These are phyloP conservation scores for Phaeophleospora eucalypticola DNA, from an alignment of 2,329 filamentous ascomycete species.

Conservation along the genomic window DNA sequence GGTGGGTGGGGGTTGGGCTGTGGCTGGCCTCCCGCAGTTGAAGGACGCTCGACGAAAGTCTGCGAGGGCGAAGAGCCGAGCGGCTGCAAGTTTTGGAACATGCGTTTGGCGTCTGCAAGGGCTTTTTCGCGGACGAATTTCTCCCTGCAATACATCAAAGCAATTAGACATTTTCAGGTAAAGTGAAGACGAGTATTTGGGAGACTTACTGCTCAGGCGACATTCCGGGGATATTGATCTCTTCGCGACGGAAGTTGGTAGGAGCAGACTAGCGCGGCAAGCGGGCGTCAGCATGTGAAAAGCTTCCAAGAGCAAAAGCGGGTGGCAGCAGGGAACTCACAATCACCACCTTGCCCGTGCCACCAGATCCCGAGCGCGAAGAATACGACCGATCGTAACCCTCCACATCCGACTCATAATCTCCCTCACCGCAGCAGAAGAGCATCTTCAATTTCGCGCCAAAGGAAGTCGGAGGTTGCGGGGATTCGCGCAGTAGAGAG, in stretches of 20 bases:
- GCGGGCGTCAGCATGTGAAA: too few relatives aligned
- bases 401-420: background rate
- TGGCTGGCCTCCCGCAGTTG: background rate
- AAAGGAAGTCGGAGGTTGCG: too few relatives aligned
- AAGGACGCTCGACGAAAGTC: slow-evolving; percentile 26
- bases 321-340: background rate
- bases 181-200: background rate
- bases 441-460: background rate
- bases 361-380: background rate
- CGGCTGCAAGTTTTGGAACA: slow-evolving; percentile 29
- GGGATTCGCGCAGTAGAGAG: too few relatives aligned
- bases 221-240: slow-evolving; percentile 30
- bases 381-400: background rate
- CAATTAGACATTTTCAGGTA: background rate
- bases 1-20: background rate
- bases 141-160: slow-evolving; percentile 15
- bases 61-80: slow-evolving; percentile 28
- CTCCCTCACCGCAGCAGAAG: background rate
- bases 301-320: background rate
- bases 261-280: too few relatives aligned
- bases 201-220: slow-evolving; percentile 25
- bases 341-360: background rate
- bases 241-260: slow-evolving; percentile 33
- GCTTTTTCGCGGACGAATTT: slow-evolving; percentile 31
- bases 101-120: slow-evolving; percentile 25